phyloP scores from a whole-genome alignment of 140 eudicot genomes.

The Erigeron philadelphicus region DNA sequence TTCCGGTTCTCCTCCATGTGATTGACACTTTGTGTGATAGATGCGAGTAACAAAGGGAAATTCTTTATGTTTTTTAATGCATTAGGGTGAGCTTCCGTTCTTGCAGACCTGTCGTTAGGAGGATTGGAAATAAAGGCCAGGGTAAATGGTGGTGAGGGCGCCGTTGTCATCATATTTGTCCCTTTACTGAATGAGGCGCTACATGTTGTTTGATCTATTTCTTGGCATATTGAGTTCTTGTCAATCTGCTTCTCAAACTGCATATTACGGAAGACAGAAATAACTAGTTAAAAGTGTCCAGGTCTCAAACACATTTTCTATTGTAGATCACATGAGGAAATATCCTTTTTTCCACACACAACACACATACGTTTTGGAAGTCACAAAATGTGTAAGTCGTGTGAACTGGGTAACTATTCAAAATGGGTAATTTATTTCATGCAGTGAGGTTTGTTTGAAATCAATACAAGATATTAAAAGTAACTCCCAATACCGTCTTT shows the following conservation, averaged over 20 bases:
- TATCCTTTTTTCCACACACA: no score
- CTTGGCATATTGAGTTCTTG: constrained; percentile 35
- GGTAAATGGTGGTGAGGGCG: constrained; percentile 44
- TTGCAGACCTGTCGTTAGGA: constrained; percentile 41
- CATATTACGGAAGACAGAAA: constrained; percentile 1
- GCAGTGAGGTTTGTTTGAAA: no score
- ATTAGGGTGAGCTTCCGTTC: constrained; percentile 70
- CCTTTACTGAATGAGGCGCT: constrained; percentile 28
- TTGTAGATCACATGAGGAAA: neutral
- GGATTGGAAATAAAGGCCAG: constrained; percentile 43
- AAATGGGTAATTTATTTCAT: no score
- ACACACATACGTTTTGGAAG: no score
- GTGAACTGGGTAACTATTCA: neutral
- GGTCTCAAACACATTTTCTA: neutral
- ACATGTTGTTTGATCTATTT: constrained; percentile 26
- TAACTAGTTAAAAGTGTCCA: neutral
- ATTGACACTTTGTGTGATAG: constrained; percentile 49
- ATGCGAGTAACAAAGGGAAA: constrained; percentile 62
- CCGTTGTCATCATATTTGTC: constrained; percentile 19
- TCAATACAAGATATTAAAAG: neutral
- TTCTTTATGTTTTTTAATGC: constrained; percentile 69
- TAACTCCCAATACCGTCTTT: no score
- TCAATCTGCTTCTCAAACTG: constrained; percentile 41
- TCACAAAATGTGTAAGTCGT: neutral
- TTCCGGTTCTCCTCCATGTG: constrained; percentile 47